Evolutionary conservation across 192 early-diverging fungal genomes (phyloP).

Genomic region (Gonapodya sp.): DNA sequence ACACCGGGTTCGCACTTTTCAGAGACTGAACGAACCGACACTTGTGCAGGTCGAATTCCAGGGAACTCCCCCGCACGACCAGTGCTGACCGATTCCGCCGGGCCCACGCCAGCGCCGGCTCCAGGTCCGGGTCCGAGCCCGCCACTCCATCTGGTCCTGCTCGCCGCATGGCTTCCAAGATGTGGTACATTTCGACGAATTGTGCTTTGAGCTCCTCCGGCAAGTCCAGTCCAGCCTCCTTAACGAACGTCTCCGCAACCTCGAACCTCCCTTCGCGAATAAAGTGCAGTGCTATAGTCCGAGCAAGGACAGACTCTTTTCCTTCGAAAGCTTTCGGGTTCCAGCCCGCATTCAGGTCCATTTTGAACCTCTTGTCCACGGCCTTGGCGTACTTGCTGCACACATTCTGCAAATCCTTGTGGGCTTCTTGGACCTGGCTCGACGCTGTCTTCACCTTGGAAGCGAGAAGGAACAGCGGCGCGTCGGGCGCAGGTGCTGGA

Average conservation of each 20-base stretch:
- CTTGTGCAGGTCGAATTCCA: slow-evolving; percentile 86
- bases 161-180: slow-evolving; percentile 49
- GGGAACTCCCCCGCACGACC: slow-evolving; percentile 35
- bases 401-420: slow-evolving; percentile 53
- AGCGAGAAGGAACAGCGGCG: not conserved
- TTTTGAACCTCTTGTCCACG: slow-evolving; percentile 68
- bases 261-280: slow-evolving; percentile 75
- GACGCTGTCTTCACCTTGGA: not conserved
- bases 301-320: slow-evolving; percentile 40
- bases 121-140: slow-evolving; percentile 33
- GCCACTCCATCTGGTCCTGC: not conserved
- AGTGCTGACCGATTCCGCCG: slow-evolving; percentile 41
- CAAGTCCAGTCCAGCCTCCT: slow-evolving; percentile 19
- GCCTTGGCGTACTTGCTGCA: slow-evolving; percentile 61
- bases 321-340: slow-evolving; percentile 67
- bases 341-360: slow-evolving; percentile 45
- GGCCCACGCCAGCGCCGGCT: slow-evolving; percentile 70
- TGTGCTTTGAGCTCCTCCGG: slow-evolving; percentile 39
- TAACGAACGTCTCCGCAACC: slow-evolving; percentile 54
- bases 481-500: not conserved
- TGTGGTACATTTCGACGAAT: slow-evolving; percentile 76
- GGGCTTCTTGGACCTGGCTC: slow-evolving; percentile 26
- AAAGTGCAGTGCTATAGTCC: slow-evolving; percentile 63
- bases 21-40: slow-evolving; percentile 71
- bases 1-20: slow-evolving; percentile 23